These are phyloP conservation scores for Paecilomyces sp. DNA, from an alignment of 2,329 filamentous ascomycete species.

Conservation along the genomic window DNA sequence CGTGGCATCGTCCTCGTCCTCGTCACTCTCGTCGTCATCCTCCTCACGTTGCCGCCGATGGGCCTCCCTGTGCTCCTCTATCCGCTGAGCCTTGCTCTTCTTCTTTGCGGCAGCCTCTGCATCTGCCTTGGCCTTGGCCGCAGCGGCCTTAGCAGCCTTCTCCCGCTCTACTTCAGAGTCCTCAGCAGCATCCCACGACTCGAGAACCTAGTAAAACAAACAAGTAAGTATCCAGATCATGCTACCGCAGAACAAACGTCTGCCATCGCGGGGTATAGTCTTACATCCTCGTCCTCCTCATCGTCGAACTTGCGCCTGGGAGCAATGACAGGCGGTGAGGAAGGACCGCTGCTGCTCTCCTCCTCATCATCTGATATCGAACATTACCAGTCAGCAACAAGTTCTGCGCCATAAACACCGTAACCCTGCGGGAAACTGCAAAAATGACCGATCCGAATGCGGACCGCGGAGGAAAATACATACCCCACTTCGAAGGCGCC, in stretches of 20 bases:
- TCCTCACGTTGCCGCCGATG: slow-evolving; percentile 52
- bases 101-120: slow-evolving; percentile 83
- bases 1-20: slow-evolving; percentile 67
- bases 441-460: neutral
- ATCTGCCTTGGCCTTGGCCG: slow-evolving; percentile 81
- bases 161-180: slow-evolving; percentile 96
- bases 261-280: slow-evolving; percentile 13
- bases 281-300: slow-evolving; percentile 80
- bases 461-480: slow-evolving; percentile 18
- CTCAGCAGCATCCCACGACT: slow-evolving; percentile 94
- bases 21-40: slow-evolving; percentile 49
- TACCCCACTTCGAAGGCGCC: slow-evolving; percentile 46
- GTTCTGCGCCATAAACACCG: neutral
- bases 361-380: slow-evolving; percentile 40
- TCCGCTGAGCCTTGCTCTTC: slow-evolving; percentile 80
- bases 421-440: neutral
- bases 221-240: slow-evolving; percentile 4
- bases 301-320: slow-evolving; percentile 75
- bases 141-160: slow-evolving; percentile 81
- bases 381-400: slow-evolving; percentile 1
- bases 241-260: neutral
- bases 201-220: slow-evolving; percentile 60
- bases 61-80: slow-evolving; percentile 69
- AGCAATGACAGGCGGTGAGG: slow-evolving; percentile 39
- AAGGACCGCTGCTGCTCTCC: slow-evolving; percentile 45